Conservation (phyloP, 768 basidiomycete genomes). For the Roridomyces roridus region DNA sequence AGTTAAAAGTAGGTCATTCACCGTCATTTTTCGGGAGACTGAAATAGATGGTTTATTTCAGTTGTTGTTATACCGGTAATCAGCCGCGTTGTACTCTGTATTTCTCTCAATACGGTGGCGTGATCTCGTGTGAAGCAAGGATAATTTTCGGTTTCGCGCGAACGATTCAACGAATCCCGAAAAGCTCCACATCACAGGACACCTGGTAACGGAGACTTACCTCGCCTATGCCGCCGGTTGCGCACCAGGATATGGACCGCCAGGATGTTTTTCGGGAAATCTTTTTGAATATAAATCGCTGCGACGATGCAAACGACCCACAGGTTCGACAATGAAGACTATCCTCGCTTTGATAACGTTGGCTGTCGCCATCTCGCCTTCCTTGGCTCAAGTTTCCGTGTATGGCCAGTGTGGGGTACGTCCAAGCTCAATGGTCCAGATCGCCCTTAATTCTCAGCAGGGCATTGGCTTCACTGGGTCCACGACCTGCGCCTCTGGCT, state of each 20-base stretch:
- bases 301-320: not conserved
- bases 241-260: too few species aligned
- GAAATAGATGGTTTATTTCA: too few species aligned
- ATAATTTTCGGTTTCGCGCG: conserved; percentile 21
- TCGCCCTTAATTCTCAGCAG: conserved; percentile 27
- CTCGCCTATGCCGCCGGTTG: not conserved
- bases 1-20: conserved; percentile 12
- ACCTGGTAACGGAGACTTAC: not conserved
- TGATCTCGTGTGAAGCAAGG: conserved; percentile 15
- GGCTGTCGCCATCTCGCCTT: conserved; percentile 37
- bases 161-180: not conserved
- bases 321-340: conserved; percentile 11
- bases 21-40: not conserved
- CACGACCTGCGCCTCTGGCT: conserved; percentile 52
- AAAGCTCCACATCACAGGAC: conserved; percentile 8
- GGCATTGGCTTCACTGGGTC: conserved; percentile 50
- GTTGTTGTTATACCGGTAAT: conserved; percentile 17
- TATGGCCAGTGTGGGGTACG: conserved; percentile 61
- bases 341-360: conserved; percentile 36
- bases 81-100: conserved; percentile 18
- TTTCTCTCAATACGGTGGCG: not conserved
- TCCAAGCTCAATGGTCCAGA: conserved; percentile 15
- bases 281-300: conserved; percentile 8
- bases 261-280: conserved; percentile 24
- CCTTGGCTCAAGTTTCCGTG: conserved; percentile 40